Conservation (phyloP, 1,139 yeast genomes). For the Geotrichum siamense region DNA sequence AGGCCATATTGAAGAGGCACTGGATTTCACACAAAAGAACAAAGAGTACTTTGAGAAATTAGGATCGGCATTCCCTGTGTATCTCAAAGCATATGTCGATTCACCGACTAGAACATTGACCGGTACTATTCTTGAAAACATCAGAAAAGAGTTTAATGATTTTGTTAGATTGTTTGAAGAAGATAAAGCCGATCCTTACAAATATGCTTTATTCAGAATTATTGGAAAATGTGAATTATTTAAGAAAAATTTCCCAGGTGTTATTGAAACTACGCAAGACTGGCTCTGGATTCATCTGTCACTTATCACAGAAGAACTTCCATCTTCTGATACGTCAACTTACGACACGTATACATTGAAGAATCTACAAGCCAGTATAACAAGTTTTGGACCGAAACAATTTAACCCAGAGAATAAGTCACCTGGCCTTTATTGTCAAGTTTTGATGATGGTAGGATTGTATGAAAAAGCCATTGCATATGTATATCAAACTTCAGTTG, state of each 20-base stretch:
- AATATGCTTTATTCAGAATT: slow-evolving; percentile 82
- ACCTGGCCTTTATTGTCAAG: slow-evolving; percentile 65
- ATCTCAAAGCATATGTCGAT: slow-evolving; percentile 64
- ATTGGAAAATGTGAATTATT: slow-evolving; percentile 85
- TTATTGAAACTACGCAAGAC: slow-evolving; percentile 82
- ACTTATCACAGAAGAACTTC: slow-evolving; percentile 56
- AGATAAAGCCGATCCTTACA: slow-evolving; percentile 66
- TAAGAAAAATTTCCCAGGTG: slow-evolving; percentile 62
- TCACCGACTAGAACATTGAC: slow-evolving; percentile 53
- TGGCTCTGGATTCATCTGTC: slow-evolving; percentile 95
- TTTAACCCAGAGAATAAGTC: slow-evolving; percentile 59
- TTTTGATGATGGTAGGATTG: slow-evolving; percentile 66
- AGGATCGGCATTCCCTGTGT: slow-evolving; percentile 77
- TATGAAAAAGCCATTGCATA: slow-evolving; percentile 77
- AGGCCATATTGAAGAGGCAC: slow-evolving; percentile 74
- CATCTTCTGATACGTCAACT: slow-evolving; percentile 42
- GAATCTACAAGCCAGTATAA: slow-evolving; percentile 62
- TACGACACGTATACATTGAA: slow-evolving; percentile 66
- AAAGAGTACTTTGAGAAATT: slow-evolving; percentile 65
- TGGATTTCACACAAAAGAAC: slow-evolving; percentile 48
- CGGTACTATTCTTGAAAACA: slow-evolving; percentile 58
- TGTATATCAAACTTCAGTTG: slow-evolving; percentile 59
- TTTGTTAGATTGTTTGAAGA: slow-evolving; percentile 64
- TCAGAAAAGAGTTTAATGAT: slow-evolving; percentile 77
- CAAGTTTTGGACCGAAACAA: slow-evolving; percentile 65